These are phyloP conservation scores for Scheffersomyces stipitis DNA, from an alignment of 805 yeast species.

Conservation along the genomic window DNA sequence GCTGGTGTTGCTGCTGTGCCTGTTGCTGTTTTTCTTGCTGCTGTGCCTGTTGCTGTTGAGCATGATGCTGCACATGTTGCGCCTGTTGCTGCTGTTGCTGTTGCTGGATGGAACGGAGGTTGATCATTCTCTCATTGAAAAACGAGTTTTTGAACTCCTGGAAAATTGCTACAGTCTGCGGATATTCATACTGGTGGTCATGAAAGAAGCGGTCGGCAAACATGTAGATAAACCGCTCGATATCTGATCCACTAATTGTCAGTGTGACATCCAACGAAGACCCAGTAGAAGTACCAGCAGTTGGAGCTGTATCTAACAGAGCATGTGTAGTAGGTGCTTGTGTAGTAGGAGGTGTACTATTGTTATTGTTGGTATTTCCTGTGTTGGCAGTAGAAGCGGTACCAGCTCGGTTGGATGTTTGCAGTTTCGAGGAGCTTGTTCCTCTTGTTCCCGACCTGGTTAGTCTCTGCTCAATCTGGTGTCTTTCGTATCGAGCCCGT, in stretches of 20 bases:
- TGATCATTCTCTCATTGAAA: constrained; percentile 40
- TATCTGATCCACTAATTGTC: constrained; percentile 21
- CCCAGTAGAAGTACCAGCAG: not conserved
- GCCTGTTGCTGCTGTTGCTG: constrained; percentile 1
- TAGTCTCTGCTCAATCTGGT: constrained; percentile 9
- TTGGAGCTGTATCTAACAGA: constrained; percentile 1
- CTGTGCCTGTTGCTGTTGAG: not conserved
- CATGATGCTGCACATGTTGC: constrained; percentile 1
- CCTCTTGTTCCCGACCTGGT: constrained; percentile 5
- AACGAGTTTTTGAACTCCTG: constrained; percentile 45
- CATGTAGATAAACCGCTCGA: constrained; percentile 40
- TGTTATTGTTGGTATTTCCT: constrained; percentile 2
- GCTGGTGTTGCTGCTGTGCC: constrained; percentile 4
- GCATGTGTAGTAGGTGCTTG: not conserved
- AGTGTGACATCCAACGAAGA: constrained; percentile 1
- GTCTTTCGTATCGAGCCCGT: constrained; percentile 24
- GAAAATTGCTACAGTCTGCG: constrained; percentile 42
- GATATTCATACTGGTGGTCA: constrained; percentile 41
- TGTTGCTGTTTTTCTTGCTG: not conserved
- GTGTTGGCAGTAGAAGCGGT: not conserved
- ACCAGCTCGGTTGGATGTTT: not conserved
- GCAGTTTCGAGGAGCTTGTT: not conserved
- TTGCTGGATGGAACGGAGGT: constrained; percentile 11
- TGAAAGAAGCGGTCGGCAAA: constrained; percentile 44
- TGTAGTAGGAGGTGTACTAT: not conserved